These are phyloP conservation scores for Crithidia acanthocephali DNA, from an alignment of 208 protist species.

Conservation along the genomic window DNA sequence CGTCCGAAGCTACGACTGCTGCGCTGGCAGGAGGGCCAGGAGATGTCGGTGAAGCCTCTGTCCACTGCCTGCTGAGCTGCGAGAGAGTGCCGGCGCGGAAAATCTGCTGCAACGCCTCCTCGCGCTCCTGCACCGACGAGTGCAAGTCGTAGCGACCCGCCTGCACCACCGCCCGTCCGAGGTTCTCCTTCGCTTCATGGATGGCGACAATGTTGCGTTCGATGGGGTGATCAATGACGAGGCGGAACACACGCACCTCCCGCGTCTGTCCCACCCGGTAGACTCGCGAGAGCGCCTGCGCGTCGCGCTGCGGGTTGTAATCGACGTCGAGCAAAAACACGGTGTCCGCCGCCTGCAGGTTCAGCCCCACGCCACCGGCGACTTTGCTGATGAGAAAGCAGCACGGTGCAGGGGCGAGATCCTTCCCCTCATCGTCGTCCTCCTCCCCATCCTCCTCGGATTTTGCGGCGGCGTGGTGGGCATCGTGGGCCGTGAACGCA, in stretches of 20 bases:
- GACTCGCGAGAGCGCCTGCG: constrained; percentile 95
- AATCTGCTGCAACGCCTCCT: constrained; percentile 42
- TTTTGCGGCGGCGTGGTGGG: no score
- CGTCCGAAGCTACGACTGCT: not conserved
- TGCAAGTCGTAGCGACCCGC: constrained; percentile 50
- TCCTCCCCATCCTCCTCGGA: not conserved
- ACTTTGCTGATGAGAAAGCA: constrained; percentile 96
- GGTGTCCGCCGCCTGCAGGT: constrained; percentile 95
- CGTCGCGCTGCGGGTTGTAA: constrained; percentile 96
- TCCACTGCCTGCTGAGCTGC: constrained; percentile 22
- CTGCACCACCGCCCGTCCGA: constrained; percentile 51
- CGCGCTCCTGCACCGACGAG: constrained; percentile 44
- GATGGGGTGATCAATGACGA: constrained; percentile 70
- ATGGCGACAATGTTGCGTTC: constrained; percentile 41
- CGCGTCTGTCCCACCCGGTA: constrained; percentile 97
- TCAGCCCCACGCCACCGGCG: constrained; percentile 97
- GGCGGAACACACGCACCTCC: constrained; percentile 93
- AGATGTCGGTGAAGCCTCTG: not conserved
- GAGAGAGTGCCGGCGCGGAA: constrained; percentile 26
- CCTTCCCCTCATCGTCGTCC: not conserved
- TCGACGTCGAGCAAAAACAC: constrained; percentile 97
- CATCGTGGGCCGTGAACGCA: not conserved
- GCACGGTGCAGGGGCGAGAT: constrained; percentile 18
- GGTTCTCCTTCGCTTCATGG: constrained; percentile 50
- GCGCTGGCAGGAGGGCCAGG: not conserved